Evolutionary conservation across 345 rosid genomes (phyloP), one percentile per base, ranked within the genome.

Genomic region (Nasturtium officinale): DNA sequence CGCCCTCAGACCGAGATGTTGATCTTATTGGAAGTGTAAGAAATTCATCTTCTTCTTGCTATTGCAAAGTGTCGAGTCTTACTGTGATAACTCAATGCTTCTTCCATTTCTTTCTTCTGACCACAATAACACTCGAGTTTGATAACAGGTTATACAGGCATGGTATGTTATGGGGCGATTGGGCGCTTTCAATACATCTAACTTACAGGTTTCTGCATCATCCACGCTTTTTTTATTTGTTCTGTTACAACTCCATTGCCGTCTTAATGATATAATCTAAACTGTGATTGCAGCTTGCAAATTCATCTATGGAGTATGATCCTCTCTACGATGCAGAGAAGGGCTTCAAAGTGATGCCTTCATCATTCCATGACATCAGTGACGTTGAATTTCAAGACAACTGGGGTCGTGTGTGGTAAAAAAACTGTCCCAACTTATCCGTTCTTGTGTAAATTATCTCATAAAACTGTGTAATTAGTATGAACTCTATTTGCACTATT

Each of bases 141-240:
- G 11, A 42, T 5, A 75, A 78, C 92, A 94, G 98, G 89, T 83
- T 61, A 82, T 90, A 70, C 97, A 89, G 72, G 85, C 98, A 21
- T 90, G 97, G 97, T 91, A 94, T 82, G 91, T 90, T 72, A 91
- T 94, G 98, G 97, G 98, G 47, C 81, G 97, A 58, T 72, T 90
- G 68, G 98, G 98, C 45, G 91, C 92, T 78, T 94, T 90, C 82
- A 94, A 94, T 81, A 86, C 96, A 69, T 85, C 90, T 17, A 94
- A 94, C 74, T 75, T 94, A 77, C 98, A 93, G 98, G 98, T 93
- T 81, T 78, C 78, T 25, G 59, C 63, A 54, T 72, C 61, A 20
- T 54, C 60, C 28, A 2, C 42, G 38, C 16, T 33, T 48, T 10
- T 45, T 37, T 57, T 21, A 32, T 56, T 2, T 43, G 21, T 48